These are phyloP conservation scores for Diplotaxis tenuifolia DNA, from an alignment of 345 rosid species.

Conservation along the genomic window DNA sequence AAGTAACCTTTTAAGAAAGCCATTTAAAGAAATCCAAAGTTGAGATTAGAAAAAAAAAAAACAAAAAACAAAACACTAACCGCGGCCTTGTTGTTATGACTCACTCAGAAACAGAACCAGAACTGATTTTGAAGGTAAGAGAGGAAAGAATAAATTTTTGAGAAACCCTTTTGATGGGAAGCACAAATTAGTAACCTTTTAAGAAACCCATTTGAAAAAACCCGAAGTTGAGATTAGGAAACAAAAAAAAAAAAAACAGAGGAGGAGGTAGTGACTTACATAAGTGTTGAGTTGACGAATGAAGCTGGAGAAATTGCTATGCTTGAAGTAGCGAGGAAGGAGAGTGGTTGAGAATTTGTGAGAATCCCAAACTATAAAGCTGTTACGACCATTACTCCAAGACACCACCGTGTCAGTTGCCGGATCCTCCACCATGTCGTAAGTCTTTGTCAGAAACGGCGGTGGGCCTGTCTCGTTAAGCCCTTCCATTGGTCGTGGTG, in stretches of 20 bases:
- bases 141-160: background rate
- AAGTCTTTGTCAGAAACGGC: conserved; percentile 69
- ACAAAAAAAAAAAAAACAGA: background rate
- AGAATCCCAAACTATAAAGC: conserved; percentile 70
- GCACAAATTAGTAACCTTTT: conserved; percentile 19
- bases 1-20: conserved; percentile 24
- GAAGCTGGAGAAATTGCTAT: conserved; percentile 71
- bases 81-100: too few relatives aligned
- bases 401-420: conserved; percentile 60
- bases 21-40: conserved; percentile 32
- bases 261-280: conserved; percentile 38
- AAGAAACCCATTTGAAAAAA: conserved; percentile 33
- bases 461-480: conserved; percentile 74
- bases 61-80: too few relatives aligned
- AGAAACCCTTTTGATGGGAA: background rate
- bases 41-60: conserved; percentile 9
- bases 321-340: conserved; percentile 72
- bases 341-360: conserved; percentile 49
- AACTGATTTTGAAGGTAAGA: background rate
- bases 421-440: conserved; percentile 68
- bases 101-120: too few relatives aligned
- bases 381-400: conserved; percentile 59
- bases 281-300: conserved; percentile 79
- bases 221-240: conserved; percentile 8
- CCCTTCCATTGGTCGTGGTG: conserved; percentile 75